These are phyloP conservation scores for Coemansia sp. DNA, from an alignment of 371 early-diverging fungal species.

Conservation along the genomic window DNA sequence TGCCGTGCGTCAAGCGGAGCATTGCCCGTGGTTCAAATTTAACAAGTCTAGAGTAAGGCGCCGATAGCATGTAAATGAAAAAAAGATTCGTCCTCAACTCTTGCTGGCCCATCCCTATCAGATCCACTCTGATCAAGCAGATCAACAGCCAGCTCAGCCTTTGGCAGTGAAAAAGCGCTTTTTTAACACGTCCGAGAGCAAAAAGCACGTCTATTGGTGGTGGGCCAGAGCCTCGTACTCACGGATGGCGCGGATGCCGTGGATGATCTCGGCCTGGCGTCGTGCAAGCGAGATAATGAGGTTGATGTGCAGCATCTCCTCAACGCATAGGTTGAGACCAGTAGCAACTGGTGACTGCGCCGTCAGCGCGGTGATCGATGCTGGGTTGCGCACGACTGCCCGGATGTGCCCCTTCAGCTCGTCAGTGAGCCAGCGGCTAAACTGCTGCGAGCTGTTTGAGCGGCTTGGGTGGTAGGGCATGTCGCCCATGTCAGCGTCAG, in stretches of 20 bases:
- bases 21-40: no score
- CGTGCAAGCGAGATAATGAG: constrained; percentile 38
- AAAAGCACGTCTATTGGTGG: background rate
- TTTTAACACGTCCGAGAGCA: no score
- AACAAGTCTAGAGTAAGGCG: no score
- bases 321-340: constrained; percentile 27
- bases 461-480: constrained; percentile 6
- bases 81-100: no score
- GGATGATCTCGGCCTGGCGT: constrained; percentile 47
- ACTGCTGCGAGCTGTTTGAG: constrained; percentile 25
- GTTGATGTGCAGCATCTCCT: constrained; percentile 44
- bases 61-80: no score
- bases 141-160: no score
- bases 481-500: constrained; percentile 14
- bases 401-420: constrained; percentile 46
- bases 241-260: constrained; percentile 41
- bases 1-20: no score
- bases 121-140: no score
- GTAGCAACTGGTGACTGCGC: constrained; percentile 42
- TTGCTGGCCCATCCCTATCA: no score
- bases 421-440: constrained; percentile 29
- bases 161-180: no score
- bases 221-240: constrained; percentile 22
- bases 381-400: constrained; percentile 26
- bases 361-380: constrained; percentile 15